Evolutionary conservation across 148 eudicot species (phyloP), one percentile per base, ranked within the genome.

Genomic region (Chenopodium quinoa): DNA sequence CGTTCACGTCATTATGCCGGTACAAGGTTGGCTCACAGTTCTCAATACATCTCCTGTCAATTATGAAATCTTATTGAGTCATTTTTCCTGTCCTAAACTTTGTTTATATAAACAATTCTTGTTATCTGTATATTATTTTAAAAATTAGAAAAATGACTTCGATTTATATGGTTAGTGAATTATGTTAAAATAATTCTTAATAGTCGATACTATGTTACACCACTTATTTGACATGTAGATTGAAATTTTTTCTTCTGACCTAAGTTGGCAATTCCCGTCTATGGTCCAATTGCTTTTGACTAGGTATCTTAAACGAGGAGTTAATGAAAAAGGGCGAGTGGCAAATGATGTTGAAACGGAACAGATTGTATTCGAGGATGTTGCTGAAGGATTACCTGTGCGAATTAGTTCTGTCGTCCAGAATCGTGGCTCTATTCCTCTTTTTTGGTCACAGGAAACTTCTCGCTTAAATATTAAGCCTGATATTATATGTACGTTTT

Each of bases 1-100:
- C 93, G 98, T 73, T 95, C 98, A 47, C 94, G 97, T 27, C 97
- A 93, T 89, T 93, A 93, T 93, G 98, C 98, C 56, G 98, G 98
- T 44, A 95, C 98, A 85, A 93, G 95, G 98, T 94, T 47, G 76
- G 87, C 73, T 48, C 23, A 32, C 54, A 47, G 12, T 71, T 79
- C 17, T 17, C 1, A 71, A 19, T 9, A 17, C 44, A 2, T 67
- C 34, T 29, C 48, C 10, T 34, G 71, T 69, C 72, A 23, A 4
- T 13, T 58, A 29, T 78, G 22, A 71, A 56, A 77, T 71, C 64
- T 40, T 8, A 16, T 58, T 79, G 19, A 37, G 23, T 54, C 58
- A 47, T 29, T 66, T 65, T 56, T 31, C 11, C n/a, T 32, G 19
- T 71, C 77, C 52, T 78, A 3, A 17, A 78, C 20, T 68, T 34